phyloP scores from a whole-genome alignment of 805 yeast species.

The Wickerhamiella occidentalis region DNA sequence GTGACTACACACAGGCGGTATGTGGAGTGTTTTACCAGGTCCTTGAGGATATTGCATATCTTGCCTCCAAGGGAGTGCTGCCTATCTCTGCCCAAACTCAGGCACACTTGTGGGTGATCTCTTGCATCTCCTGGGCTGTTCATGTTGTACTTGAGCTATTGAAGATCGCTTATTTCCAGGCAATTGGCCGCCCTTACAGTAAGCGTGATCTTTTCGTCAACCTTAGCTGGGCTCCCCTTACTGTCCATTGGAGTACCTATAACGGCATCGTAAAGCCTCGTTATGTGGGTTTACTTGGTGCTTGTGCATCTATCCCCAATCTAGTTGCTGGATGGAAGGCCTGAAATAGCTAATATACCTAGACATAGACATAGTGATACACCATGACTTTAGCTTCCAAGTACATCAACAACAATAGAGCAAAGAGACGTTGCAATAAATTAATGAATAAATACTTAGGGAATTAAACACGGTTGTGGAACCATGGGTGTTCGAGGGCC shows the following conservation, averaged over 20 bases:
- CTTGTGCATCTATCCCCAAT: conserved; percentile 25
- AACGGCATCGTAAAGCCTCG: conserved; percentile 26
- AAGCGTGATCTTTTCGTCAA: conserved; percentile 25
- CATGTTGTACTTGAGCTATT: conserved; percentile 30
- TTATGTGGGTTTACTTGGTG: conserved; percentile 31
- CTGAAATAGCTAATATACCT: background rate
- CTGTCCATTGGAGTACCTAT: conserved; percentile 33
- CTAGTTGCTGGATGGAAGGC: conserved; percentile 4
- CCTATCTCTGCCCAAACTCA: conserved; percentile 22
- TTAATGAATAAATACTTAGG: background rate
- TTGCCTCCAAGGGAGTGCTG: conserved; percentile 29
- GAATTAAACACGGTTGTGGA: background rate
- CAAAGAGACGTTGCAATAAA: background rate
- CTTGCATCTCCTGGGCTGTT: conserved; percentile 31
- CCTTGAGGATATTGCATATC: conserved; percentile 32
- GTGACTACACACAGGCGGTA: conserved; percentile 29
- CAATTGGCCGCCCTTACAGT: conserved; percentile 14
- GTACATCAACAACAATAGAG: no score
- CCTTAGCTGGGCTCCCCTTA: conserved; percentile 32
- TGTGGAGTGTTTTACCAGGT: conserved; percentile 30
- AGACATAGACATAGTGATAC: no score
- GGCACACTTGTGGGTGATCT: conserved; percentile 28
- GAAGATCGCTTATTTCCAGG: conserved; percentile 18
- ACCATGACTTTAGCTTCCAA: no score
- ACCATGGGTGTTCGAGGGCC: conserved; percentile 72